Evolutionary conservation across 352 stramenopile species (phyloP), one percentile per base, ranked within the genome.

Genomic region (Pythium rhizo-oryzae): DNA sequence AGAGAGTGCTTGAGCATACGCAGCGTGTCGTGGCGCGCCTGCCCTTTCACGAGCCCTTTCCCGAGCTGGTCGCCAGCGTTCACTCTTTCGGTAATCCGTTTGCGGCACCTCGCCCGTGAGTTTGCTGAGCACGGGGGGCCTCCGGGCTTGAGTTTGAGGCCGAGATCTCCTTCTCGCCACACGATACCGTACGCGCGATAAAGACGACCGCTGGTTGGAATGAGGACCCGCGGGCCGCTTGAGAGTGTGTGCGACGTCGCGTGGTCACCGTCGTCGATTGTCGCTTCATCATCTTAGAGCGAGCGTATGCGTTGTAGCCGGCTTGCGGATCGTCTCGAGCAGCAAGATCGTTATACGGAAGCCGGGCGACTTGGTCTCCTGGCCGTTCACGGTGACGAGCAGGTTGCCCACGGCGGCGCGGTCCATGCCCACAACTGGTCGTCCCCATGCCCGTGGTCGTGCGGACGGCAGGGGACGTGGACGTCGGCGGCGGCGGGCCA

Each of bases 1-100:
- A 85, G 84, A 21, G 87, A 93, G 66, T 96, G 87, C 71, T 96
- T 96, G 37, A 96, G 79, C 82, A 94, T 92, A 19, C 87, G 84
- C 33, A 96, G 70, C 33, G 87, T 96, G 54, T 92, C 84, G 65
- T 93, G 85, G 75, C 94, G 94, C 28, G 87, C 81, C 47, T 87
- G 76, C 5, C 85, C 87, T 65, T 96, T 86, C 25, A 96, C 86
- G 2, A 70, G 72, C 21, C 86, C 86, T 57, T 96, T 96, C 41
- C 94, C 84, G 30, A 96, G 74, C 47, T 94, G 84, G 66, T 96
- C 88, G 19, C 88, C 85, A 9, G 94, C 84, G 53, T 82, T 84
- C 1, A 86, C n/a, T n/a, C 88, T 41, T 93, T 93, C 65, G 94
- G 88, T 60, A 96, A 61, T 8, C 88, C 88, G 39, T 82, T 93